Evolutionary conservation across 2,329 filamentous ascomycete species (phyloP).

Genomic region (Aspergillus thermomutatus): DNA sequence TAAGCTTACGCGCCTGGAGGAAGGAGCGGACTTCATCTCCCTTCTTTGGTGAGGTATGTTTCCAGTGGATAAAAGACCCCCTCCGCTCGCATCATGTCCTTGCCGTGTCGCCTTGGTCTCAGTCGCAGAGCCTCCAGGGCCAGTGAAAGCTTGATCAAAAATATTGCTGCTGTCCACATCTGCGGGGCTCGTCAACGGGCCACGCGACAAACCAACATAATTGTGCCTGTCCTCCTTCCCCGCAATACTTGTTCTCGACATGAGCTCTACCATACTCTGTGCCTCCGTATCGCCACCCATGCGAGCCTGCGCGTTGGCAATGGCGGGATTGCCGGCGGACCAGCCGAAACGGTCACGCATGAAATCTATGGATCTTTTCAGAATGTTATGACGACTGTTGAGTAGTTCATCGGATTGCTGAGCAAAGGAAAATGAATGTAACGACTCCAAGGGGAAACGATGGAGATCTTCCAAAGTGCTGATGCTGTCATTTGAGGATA

Average conservation of each 20-base stretch:
- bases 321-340: conserved; percentile 69
- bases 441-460: conserved; percentile 89
- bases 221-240: conserved; percentile 53
- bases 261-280: conserved; percentile 84
- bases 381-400: conserved; percentile 84
- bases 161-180: conserved; percentile 70
- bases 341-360: conserved; percentile 90
- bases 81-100: conserved; percentile 19
- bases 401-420: conserved; percentile 91
- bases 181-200: conserved; percentile 78
- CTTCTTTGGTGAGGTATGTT: conserved; percentile 28
- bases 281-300: conserved; percentile 79
- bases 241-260: conserved; percentile 77
- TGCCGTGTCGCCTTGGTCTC: conserved; percentile 18
- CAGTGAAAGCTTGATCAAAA: conserved; percentile 78
- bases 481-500: conserved; percentile 64
- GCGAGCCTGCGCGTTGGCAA: conserved; percentile 80
- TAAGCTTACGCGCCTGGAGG: conserved; percentile 63
- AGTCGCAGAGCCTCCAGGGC: conserved; percentile 20
- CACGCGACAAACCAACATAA: conserved; percentile 47
- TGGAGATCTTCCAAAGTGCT: conserved; percentile 80
- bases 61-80: conserved; percentile 30
- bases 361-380: conserved; percentile 93
- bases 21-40: conserved; percentile 44
- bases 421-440: conserved; percentile 97